Percentiles rank a stretch among this genome's conserved stretches.
Evolutionary conservation across 176 grass and related monocot species (phyloP).

Genomic region (Triticum monococcum): DNA sequence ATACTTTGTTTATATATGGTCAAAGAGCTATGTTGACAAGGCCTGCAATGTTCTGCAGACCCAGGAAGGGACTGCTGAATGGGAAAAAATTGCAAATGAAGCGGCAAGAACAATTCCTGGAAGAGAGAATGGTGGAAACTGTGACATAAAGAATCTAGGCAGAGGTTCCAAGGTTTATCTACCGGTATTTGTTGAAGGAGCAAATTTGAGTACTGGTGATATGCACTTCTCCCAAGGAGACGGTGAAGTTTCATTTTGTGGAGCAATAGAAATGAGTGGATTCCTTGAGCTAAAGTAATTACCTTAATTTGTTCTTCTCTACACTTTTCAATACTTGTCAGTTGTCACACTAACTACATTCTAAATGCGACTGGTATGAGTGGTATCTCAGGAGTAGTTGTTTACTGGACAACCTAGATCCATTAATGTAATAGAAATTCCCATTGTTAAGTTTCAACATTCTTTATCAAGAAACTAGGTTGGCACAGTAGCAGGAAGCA

Average conservation of each 20-base stretch:
- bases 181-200: conserved; percentile 88
- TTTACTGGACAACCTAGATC: neutral
- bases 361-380: neutral
- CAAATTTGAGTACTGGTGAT: conserved; percentile 81
- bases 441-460: neutral
- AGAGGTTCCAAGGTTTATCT: conserved; percentile 91
- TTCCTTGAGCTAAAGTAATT: conserved; percentile 96
- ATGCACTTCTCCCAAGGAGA: conserved; percentile 96
- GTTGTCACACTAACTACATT: neutral
- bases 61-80: conserved; percentile 57
- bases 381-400: neutral
- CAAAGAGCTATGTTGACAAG: conserved; percentile 4
- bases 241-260: conserved; percentile 90
- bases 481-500: neutral
- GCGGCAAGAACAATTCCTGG: conserved; percentile 86
- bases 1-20: neutral
- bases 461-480: neutral
- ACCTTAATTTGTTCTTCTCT: conserved; percentile 4
- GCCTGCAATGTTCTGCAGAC: conserved; percentile 38
- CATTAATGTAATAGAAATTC: neutral
- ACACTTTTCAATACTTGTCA: conserved; percentile 4
- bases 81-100: conserved; percentile 74
- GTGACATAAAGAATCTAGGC: conserved; percentile 92
- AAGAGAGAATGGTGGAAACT: conserved; percentile 89
- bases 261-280: conserved; percentile 99